These are phyloP conservation scores for Ascochyta pisi DNA, from an alignment of 2,329 filamentous ascomycete genomes.

Conservation along the genomic window DNA sequence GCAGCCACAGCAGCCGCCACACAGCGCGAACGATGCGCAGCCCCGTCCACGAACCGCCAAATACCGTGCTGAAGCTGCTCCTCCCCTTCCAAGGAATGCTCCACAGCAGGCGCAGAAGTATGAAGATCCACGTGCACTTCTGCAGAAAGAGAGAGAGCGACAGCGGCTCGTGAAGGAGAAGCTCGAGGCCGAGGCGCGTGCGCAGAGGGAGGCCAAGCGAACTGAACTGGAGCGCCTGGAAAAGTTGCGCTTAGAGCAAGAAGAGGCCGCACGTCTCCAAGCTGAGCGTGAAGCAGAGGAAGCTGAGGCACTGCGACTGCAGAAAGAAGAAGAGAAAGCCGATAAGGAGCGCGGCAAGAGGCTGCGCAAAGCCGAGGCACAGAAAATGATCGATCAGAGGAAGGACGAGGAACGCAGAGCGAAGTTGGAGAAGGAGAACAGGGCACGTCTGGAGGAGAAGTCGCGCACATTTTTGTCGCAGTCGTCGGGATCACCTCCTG, in stretches of 20 bases:
- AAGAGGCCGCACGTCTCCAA: conserved; percentile 38
- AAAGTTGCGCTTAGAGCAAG: conserved; percentile 33
- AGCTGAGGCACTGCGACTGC: conserved; percentile 34
- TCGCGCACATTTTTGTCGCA: conserved; percentile 27
- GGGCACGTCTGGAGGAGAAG: conserved; percentile 34
- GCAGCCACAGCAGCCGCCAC: conserved; percentile 29
- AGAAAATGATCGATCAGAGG: conserved; percentile 33
- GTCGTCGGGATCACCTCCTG: conserved; percentile 36
- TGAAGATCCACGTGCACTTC: conserved; percentile 42
- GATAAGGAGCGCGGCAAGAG: conserved; percentile 43
- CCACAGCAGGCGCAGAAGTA: conserved; percentile 35
- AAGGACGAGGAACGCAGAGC: conserved; percentile 41
- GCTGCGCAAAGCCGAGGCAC: conserved; percentile 40
- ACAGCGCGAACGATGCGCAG: conserved; percentile 30
- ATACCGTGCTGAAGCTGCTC: conserved; percentile 27
- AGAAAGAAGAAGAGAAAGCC: conserved; percentile 40
- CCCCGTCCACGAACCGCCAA: conserved; percentile 37
- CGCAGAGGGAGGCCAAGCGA: conserved; percentile 38
- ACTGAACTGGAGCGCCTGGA: conserved; percentile 40
- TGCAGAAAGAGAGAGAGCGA: conserved; percentile 42
- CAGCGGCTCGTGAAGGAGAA: conserved; percentile 40
- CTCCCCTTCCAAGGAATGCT: conserved; percentile 23
- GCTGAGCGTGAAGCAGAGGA: conserved; percentile 39
- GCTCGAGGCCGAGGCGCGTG: conserved; percentile 43
- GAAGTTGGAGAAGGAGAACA: conserved; percentile 34